Evolutionary conservation across 768 basidiomycete genomes (phyloP).

Genomic region (Lenzites betulinus): DNA sequence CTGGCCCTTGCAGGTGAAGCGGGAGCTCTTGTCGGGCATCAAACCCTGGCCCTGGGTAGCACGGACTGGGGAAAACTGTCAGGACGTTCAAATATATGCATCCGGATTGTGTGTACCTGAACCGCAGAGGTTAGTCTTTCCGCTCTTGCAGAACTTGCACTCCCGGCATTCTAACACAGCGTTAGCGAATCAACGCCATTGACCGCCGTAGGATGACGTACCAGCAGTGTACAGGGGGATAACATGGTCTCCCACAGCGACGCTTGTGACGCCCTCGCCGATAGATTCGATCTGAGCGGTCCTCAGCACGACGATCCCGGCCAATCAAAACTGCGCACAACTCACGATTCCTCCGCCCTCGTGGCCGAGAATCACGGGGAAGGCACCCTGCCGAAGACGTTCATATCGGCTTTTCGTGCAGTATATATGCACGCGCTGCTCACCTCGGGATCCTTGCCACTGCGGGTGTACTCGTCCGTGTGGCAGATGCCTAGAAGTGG

Average conservation of each 20-base stretch:
- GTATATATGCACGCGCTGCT: constrained; percentile 18
- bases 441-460: constrained; percentile 95
- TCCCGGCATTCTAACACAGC: constrained; percentile 70
- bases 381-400: constrained; percentile 59
- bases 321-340: constrained; percentile 17
- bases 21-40: constrained; percentile 88
- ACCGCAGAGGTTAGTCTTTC: constrained; percentile 98
- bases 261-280: constrained; percentile 90
- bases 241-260: constrained; percentile 89
- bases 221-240: constrained; percentile 96
- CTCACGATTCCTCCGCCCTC: constrained; percentile 90
- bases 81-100: neutral
- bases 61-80: constrained; percentile 57
- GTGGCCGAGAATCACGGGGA: constrained; percentile 93
- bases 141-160: constrained; percentile 98
- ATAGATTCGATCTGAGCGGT: constrained; percentile 86
- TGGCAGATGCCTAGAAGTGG: constrained; percentile 79
- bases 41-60: constrained; percentile 91
- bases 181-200: neutral
- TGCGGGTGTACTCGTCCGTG: constrained; percentile 96
- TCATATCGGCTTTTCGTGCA: constrained; percentile 12
- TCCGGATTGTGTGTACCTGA: constrained; percentile 53
- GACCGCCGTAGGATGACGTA: constrained; percentile 27
- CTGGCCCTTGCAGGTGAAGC: constrained; percentile 90
- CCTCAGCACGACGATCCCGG: neutral